A percentile compares a stretch with the other conserved stretches of the same genome.
These are phyloP conservation scores for Penicillium sclerotiorum DNA, from an alignment of 2,329 filamentous ascomycete species.

Conservation along the genomic window DNA sequence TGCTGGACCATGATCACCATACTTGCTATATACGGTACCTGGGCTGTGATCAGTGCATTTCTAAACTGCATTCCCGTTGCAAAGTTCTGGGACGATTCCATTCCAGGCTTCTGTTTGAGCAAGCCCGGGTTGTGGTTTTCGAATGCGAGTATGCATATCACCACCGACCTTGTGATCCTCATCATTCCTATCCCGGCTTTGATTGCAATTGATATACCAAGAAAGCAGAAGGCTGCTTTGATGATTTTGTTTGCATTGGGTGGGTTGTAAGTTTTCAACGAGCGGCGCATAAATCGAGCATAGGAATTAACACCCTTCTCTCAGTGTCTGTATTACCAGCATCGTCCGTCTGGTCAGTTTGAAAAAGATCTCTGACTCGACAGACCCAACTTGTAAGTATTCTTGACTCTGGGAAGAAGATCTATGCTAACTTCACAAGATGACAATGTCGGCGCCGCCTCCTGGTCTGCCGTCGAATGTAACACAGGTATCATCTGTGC, in stretches of 20 bases:
- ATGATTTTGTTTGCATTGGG: conserved; percentile 47
- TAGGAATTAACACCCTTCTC: not conserved
- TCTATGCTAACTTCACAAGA: conserved; percentile 18
- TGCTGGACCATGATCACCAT: conserved; percentile 42
- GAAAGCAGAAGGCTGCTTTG: conserved; percentile 45
- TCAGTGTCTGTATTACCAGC: conserved; percentile 39
- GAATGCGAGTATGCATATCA: conserved; percentile 48
- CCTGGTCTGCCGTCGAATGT: conserved; percentile 45
- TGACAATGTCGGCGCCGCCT: conserved; percentile 38
- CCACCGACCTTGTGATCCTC: conserved; percentile 48
- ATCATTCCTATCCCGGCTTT: conserved; percentile 51
- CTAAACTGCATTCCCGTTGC: conserved; percentile 41
- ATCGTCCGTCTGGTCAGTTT: conserved; percentile 36
- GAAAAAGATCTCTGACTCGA: conserved; percentile 35
- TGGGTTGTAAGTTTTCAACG: conserved; percentile 35
- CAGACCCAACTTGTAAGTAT: conserved; percentile 38
- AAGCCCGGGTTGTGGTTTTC: conserved; percentile 48
- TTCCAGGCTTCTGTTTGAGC: conserved; percentile 40
- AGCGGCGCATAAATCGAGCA: not conserved
- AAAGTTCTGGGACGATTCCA: conserved; percentile 36
- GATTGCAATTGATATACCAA: conserved; percentile 43
- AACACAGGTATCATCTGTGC: conserved; percentile 46
- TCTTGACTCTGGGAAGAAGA: not conserved
- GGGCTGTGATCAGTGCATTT: conserved; percentile 40
- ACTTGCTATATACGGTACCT: conserved; percentile 38